A percentile compares a stretch with the other conserved stretches of the same genome.
Conservation (phyloP, 1,139 yeast genomes). For the Blastobotrys capitulatus region DNA sequence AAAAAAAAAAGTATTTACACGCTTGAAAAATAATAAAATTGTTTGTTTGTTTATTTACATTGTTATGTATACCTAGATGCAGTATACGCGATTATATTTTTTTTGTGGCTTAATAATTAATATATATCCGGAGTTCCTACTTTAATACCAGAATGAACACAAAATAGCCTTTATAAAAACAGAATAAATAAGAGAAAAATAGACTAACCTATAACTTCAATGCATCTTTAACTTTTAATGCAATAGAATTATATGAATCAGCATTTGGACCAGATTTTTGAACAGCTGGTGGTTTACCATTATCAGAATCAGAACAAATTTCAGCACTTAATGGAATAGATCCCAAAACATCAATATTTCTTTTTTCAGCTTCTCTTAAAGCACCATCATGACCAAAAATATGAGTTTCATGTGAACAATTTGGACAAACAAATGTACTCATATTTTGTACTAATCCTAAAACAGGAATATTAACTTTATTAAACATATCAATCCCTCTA, state of each 20-base stretch:
- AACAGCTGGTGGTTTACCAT: conserved; percentile 59
- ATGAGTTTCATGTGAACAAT: conserved; percentile 67
- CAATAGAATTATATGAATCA: conserved; percentile 26
- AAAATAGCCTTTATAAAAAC: too few relatives aligned
- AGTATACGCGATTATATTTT: too few relatives aligned
- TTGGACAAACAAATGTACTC: conserved; percentile 74
- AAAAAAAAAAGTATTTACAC: too few relatives aligned
- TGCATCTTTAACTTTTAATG: conserved; percentile 14
- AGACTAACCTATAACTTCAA: neutral
- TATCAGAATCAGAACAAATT: conserved; percentile 59
- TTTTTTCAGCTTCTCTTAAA: conserved; percentile 47
- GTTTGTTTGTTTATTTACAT: too few relatives aligned
- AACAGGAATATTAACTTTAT: conserved; percentile 67
- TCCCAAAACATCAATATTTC: conserved; percentile 51
- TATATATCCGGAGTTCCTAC: too few relatives aligned
- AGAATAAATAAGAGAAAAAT: too few relatives aligned
- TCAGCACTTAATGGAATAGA: conserved; percentile 61
- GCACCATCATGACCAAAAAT: conserved; percentile 73
- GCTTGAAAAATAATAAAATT: too few relatives aligned
- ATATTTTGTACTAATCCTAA: conserved; percentile 78
- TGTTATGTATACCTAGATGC: too few relatives aligned
- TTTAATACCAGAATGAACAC: too few relatives aligned
- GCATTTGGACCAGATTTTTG: conserved; percentile 30
- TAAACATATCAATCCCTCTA: conserved; percentile 75
- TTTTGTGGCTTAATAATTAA: too few relatives aligned